Percentiles rank a stretch among this genome's conserved stretches.
Evolutionary conservation across 345 rosid species (phyloP).

Genomic region (Ailanthus altissimus): DNA sequence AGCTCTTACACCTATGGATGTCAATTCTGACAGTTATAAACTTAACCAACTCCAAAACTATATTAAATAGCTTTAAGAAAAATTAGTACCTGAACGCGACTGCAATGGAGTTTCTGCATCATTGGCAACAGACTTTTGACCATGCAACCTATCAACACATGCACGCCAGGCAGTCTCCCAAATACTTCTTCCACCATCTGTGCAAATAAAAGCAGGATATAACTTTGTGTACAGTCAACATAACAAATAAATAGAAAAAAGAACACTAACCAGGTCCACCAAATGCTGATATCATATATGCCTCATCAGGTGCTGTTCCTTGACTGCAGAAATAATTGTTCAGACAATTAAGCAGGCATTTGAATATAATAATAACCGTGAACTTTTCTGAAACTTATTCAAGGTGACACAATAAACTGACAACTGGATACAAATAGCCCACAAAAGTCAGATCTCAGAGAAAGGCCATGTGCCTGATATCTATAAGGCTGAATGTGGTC

Average conservation of each 20-base stretch:
- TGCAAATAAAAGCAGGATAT: constrained; percentile 20
- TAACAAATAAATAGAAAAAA: constrained; percentile 21
- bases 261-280: constrained; percentile 78
- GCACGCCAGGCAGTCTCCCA: constrained; percentile 90
- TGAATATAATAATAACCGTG: constrained; percentile 9
- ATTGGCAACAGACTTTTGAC: constrained; percentile 49
- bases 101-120: constrained; percentile 72
- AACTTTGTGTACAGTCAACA: constrained; percentile 9
- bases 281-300: constrained; percentile 94
- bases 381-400: neutral
- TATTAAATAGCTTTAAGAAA: neutral
- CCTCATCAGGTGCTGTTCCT: constrained; percentile 91
- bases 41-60: constrained; percentile 9
- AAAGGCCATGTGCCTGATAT: neutral
- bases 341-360: constrained; percentile 5
- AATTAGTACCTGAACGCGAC: constrained; percentile 59
- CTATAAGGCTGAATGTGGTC: neutral
- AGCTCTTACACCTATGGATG: constrained; percentile 41
- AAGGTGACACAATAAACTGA: neutral
- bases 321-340: constrained; percentile 57
- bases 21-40: constrained; percentile 23
- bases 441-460: neutral
- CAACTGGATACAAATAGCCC: neutral
- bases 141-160: constrained; percentile 56
- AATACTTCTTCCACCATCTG: constrained; percentile 77